Base-by-base conservation (phyloP, 768 basidiomycete species). In the Boletus rex-veris region DNA sequence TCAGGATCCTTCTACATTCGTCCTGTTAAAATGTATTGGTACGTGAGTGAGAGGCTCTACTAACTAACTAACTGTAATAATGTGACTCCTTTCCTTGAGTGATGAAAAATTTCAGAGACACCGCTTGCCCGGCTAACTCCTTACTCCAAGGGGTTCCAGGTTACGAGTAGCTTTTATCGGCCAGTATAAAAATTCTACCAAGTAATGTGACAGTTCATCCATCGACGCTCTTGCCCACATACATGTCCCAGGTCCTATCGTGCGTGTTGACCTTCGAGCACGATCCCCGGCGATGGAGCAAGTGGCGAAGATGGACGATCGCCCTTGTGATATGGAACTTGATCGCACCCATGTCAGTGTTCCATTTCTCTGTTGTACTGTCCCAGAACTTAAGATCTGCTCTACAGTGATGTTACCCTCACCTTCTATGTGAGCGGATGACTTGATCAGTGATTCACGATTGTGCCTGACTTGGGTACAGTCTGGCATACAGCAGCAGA, bases 401-500 rank as follows among this genome's bases (percentile, higher is more conserved):
- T 33, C 26, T 52, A 16, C 26, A 66, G 64, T 54, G 65, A 66
- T 48, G 7, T 66, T 31, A 19, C 62, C 3, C 39, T 57, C 14
- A 66, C 66, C 3, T 66, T 64, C 48, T 68, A 66, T 50, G 66
- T 68, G 45, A 56, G 63, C 33, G 31, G 14, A 52, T 11, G 19
- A 21, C 28, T 36, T 42, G 11, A 12, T 41, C 16, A 39, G 3
- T 19, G n/a, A 35, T 48, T 31, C 42, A 24, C 3, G 11, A 31
- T 38, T 4, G 24, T 35, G 14, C 12, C 39, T 61, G 31, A 59
- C 49, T 36, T 14, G 31, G 5, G 15, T 26, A 14, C 38, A 67
- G 63, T 67, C 61, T 21, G 65, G 66, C 16, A 61, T 68, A 47
- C 62, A 68, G 33, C 58, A 60, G 8, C 64, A 65, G 41, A 60